These are phyloP conservation scores for Leccinum disarticulatum DNA, from an alignment of 768 basidiomycete genomes.

Conservation along the genomic window DNA sequence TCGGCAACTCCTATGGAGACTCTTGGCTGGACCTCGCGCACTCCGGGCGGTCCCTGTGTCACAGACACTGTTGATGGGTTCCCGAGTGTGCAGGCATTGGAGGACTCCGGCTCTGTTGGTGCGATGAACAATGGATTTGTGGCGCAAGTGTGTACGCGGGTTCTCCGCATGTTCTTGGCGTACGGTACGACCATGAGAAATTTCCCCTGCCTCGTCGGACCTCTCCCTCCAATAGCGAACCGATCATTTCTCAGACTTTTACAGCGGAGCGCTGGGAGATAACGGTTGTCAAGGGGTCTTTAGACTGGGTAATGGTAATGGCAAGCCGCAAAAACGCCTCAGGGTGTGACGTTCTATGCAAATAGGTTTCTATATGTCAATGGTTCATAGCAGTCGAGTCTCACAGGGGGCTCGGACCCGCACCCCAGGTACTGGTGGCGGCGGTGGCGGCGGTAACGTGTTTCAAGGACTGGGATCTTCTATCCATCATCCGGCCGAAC, in stretches of 20 bases:
- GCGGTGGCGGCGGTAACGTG: slow-evolving; percentile 45
- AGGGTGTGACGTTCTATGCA: neutral
- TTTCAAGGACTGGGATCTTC: slow-evolving; percentile 57
- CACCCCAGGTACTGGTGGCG: slow-evolving; percentile 51
- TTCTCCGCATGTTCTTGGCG: neutral
- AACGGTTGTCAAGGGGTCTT: slow-evolving; percentile 58
- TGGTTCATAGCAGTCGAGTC: neutral
- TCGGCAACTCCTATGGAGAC: neutral
- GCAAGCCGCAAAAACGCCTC: neutral
- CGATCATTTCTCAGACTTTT: slow-evolving; percentile 53
- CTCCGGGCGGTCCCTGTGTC: neutral
- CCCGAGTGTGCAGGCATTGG: neutral
- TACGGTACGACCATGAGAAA: neutral
- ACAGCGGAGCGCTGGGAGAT: slow-evolving; percentile 48
- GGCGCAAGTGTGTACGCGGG: neutral
- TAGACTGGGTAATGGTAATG: slow-evolving; percentile 45
- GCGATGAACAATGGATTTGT: neutral
- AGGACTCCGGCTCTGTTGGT: neutral
- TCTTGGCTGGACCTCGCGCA: neutral
- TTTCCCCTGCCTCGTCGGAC: neutral
- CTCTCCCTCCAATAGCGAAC: no score
- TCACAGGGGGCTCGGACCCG: neutral
- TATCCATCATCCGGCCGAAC: slow-evolving; percentile 61
- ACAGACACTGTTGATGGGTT: neutral
- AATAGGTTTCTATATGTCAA: neutral